A percentile compares a stretch with the other conserved stretches of the same genome.
phyloP scores from a whole-genome alignment of 768 basidiomycete genomes.

The Omphalotus guepiniiformis region DNA sequence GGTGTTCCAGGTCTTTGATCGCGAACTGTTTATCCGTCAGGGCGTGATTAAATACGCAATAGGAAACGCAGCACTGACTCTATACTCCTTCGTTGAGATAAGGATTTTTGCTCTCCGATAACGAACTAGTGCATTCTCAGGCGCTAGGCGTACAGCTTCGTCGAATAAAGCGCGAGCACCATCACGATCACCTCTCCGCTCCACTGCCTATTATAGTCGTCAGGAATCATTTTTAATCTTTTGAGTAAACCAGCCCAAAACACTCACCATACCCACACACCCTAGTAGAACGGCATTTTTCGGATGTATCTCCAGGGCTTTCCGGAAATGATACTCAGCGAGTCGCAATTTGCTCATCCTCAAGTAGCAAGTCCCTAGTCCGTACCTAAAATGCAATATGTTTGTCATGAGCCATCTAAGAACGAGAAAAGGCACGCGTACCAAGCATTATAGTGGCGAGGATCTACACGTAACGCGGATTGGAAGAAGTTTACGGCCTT shows the following conservation, averaged over 20 bases:
- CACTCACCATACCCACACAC: conserved; percentile 92
- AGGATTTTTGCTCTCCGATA: conserved; percentile 93
- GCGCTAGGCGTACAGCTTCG: conserved; percentile 71
- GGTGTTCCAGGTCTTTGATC: conserved; percentile 71
- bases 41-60: conserved; percentile 15
- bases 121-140: conserved; percentile 88
- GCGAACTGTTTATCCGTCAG: conserved; percentile 56
- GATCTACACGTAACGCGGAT: conserved; percentile 85
- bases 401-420: conserved; percentile 22
- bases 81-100: conserved; percentile 78
- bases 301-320: conserved; percentile 89
- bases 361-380: conserved; percentile 95
- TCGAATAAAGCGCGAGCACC: conserved; percentile 79
- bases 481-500: conserved; percentile 91
- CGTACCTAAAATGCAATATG: conserved; percentile 70
- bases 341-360: conserved; percentile 89
- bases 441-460: conserved; percentile 98
- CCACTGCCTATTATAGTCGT: conserved; percentile 61
- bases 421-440: conserved; percentile 38
- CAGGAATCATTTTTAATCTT: neutral
- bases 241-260: no score
- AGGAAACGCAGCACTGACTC: conserved; percentile 48
- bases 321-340: conserved; percentile 95
- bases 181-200: conserved; percentile 74
- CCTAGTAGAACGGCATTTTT: conserved; percentile 93